Evolutionary conservation across 768 basidiomycete species (phyloP).

Genomic region (Pulveroboletus sp.): DNA sequence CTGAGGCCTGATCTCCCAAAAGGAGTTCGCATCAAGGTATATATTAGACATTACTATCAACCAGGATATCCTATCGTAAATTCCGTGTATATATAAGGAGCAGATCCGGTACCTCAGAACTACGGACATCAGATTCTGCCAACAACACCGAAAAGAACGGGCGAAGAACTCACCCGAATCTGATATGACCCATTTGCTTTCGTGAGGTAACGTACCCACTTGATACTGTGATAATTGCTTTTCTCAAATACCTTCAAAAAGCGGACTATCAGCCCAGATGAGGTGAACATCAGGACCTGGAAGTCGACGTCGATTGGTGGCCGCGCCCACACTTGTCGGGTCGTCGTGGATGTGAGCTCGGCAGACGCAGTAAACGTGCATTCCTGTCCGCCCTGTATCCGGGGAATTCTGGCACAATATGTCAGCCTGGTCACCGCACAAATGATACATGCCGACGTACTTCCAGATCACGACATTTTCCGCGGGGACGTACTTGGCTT

Average conservation of each 20-base stretch:
- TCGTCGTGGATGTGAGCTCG: conserved; percentile 81
- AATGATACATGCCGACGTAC: conserved; percentile 47
- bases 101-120: conserved; percentile 25
- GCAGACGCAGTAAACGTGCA: conserved; percentile 82
- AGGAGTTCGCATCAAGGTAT: conserved; percentile 19
- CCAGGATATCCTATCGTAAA: conserved; percentile 25
- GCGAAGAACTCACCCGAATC: conserved; percentile 67
- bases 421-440: conserved; percentile 5
- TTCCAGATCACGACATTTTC: conserved; percentile 99
- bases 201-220: conserved; percentile 94
- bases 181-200: conserved; percentile 94
- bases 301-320: conserved; percentile 99
- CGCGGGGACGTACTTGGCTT: conserved; percentile 95
- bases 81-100: conserved; percentile 22
- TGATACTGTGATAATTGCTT: conserved; percentile 89
- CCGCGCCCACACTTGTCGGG: conserved; percentile 94
- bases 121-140: conserved; percentile 3
- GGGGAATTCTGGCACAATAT: conserved; percentile 63
- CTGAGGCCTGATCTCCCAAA: conserved; percentile 7
- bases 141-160: background rate
- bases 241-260: conserved; percentile 99
- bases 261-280: conserved; percentile 92
- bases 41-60: conserved; percentile 25
- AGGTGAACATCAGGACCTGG: conserved; percentile 98
- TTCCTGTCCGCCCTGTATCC: conserved; percentile 92